Base-by-base conservation (phyloP, 1,139 yeast genomes). In the Pneumocystis jirovecii region DNA sequence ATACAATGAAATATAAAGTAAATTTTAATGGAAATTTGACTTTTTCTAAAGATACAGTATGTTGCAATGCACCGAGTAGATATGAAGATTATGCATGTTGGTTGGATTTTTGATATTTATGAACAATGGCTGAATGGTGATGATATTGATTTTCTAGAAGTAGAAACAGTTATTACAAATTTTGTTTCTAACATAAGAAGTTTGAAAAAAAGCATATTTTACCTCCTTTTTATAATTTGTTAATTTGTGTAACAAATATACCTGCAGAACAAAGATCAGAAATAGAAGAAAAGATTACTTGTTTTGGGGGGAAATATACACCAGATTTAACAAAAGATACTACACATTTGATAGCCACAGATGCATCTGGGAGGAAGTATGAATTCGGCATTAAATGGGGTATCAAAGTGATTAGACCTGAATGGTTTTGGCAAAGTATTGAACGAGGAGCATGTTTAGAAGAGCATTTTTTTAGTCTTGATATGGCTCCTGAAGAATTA, bases 401-500 rank as follows among this genome's bases (percentile, higher is more conserved):
- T 5, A 81, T 85, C 2, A 86, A 88, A 0, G 81, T 85, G 0
- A 82, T 89, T 2, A 90, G 87, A 72, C 93, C 95, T 0, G 75
- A 82, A 64, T 90, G 95, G 95, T 74, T 90, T 31, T 62, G 65
- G 37, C 66, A 61, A 21, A 64, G 66, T 56, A 34, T 67, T 25
- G 31, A 62, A 61, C 59, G 68, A 17, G 68, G 66, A 8, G 68
- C 68, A 21, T 62, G 63, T n/a, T 60, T 67, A 19, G 66, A 64
- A 45, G 66, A 66, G 34, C 63, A 25, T 39, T 42, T 60, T 3
- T 60, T 60, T 60, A 15, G 17, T 15, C 37, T 42, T 39, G n/a
- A 39, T 21, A 39, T 60, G 45, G 31, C n/a, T 12, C 40, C 61
- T 60, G 29, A 39, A 25, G 45, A 60, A 7, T 6, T 39, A 10